Base-by-base conservation (phyloP, 495 filamentous ascomycete genomes). In the Aspergillus mulundensis region DNA sequence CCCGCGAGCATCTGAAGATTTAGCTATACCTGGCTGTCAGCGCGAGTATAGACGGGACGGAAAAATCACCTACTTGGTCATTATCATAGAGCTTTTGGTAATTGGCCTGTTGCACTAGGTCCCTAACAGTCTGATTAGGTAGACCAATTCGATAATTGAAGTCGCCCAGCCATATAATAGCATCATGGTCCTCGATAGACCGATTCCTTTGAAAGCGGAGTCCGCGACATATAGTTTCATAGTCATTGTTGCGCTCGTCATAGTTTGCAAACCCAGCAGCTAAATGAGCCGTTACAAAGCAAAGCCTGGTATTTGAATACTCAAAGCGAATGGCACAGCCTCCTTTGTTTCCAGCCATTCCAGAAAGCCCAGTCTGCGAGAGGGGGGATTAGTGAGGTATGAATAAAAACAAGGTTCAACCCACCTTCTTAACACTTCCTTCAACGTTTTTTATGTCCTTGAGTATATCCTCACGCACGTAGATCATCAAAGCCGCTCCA, bases 101-200 rank as follows among this genome's bases (percentile, higher is more conserved):
- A 61, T 97, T 85, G 14, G 78, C 75, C 40, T 81, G 76, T 46
- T 81, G 76, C 44, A 95, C 80, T 21, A 95, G 77, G 50, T 86
- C 82, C 58, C 87, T 85, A 19, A 91, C 90, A 57, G 77, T 86
- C 39, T 95, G 91, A 60, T 91, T 84, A 19, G 79, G 80, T 51
- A 97, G 76, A 3, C 91, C 95, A 62, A 99, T 95, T 24, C 94
- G 85, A 72, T 99, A 99, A 64, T 99, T 99, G 75, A 99, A 99
- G 70, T 99, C 94, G 7, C 94, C 94, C 42, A 96, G 79, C 95
- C 95, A 99, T 56, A 99, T 88, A n/a, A 97, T 84, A 21, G 84
- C 85, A 66, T 97, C 89, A 65, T 99, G 94, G 66, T 96, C 86
- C 54, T 93, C 87, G 57, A 99, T 97, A 21, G 84, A 80, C 53